Evolutionary conservation across 2,329 filamentous ascomycete species (phyloP).

Genomic region (Cordyceps cateniannulata): DNA sequence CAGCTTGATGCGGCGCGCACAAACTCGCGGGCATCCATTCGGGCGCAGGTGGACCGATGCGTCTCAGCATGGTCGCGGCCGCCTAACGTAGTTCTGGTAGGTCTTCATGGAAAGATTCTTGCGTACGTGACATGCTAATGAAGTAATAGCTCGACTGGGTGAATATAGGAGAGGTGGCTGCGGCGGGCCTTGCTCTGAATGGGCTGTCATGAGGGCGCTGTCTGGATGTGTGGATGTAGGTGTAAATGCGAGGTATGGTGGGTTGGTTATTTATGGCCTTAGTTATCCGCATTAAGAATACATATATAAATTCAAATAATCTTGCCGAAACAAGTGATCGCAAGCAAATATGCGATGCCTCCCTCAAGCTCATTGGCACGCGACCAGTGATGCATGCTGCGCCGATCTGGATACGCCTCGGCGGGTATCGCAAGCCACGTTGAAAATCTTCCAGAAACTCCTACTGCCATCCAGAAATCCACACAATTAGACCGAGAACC

Average conservation of each 20-base stretch:
- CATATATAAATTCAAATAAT: too few relatives aligned
- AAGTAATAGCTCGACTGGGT: constrained; percentile 37
- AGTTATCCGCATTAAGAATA: too few relatives aligned
- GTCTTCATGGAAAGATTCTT: constrained; percentile 14
- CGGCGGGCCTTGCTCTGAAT: constrained; percentile 32
- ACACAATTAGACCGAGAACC: background rate
- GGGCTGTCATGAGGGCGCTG: constrained; percentile 19
- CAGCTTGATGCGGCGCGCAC: constrained; percentile 24
- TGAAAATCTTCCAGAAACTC: background rate
- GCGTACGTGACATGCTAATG: background rate
- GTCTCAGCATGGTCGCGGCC: constrained; percentile 19
- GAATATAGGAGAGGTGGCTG: constrained; percentile 32
- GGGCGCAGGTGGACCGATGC: constrained; percentile 24
- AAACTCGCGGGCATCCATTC: constrained; percentile 28
- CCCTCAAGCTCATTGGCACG: too few relatives aligned
- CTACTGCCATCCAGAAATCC: background rate
- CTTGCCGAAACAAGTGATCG: too few relatives aligned
- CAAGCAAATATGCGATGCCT: too few relatives aligned
- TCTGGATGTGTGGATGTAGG: too few relatives aligned
- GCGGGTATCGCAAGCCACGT: background rate
- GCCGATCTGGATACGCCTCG: background rate
- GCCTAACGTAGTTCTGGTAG: constrained; percentile 31
- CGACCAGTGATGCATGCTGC: background rate
- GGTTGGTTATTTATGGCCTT: too few relatives aligned
- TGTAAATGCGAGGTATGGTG: too few relatives aligned